Conservation (phyloP, 2,329 filamentous ascomycete species). For the Colletotrichum shisoi region DNA sequence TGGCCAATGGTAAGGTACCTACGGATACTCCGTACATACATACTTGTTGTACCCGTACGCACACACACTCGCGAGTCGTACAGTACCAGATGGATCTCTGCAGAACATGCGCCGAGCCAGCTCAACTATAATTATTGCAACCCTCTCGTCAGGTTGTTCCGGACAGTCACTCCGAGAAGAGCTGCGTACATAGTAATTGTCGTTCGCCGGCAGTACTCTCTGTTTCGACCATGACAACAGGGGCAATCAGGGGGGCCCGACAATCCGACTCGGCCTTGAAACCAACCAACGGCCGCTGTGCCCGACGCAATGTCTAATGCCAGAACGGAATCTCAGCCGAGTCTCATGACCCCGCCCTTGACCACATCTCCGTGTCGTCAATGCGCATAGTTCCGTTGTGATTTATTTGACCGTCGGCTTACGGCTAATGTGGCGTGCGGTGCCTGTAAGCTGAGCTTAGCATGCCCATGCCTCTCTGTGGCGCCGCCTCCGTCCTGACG, state of each 20-base stretch:
- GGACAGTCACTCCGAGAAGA: neutral
- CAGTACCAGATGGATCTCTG: neutral
- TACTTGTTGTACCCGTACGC: neutral
- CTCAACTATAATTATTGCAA: conserved; percentile 12
- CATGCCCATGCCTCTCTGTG: neutral
- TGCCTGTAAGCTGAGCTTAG: conserved; percentile 9
- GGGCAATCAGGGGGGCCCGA: neutral
- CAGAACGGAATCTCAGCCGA: neutral
- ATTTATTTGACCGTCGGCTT: conserved; percentile 9
- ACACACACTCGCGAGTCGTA: neutral
- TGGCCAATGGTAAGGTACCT: too few species aligned
- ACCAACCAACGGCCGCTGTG: neutral
- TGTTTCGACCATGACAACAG: neutral
- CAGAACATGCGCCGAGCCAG: neutral
- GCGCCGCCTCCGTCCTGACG: neutral
- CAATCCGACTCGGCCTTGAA: neutral
- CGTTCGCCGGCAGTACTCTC: neutral
- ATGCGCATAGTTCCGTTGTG: neutral
- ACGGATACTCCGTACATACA: too few species aligned
- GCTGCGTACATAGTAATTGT: too few species aligned
- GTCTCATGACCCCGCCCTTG: neutral
- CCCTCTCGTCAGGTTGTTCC: neutral
- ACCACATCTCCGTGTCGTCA: neutral
- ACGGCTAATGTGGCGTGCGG: conserved; percentile 13
- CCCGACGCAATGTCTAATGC: neutral